Evolutionary conservation across 345 rosid species (phyloP).

Genomic region (Microcos paniculata): DNA sequence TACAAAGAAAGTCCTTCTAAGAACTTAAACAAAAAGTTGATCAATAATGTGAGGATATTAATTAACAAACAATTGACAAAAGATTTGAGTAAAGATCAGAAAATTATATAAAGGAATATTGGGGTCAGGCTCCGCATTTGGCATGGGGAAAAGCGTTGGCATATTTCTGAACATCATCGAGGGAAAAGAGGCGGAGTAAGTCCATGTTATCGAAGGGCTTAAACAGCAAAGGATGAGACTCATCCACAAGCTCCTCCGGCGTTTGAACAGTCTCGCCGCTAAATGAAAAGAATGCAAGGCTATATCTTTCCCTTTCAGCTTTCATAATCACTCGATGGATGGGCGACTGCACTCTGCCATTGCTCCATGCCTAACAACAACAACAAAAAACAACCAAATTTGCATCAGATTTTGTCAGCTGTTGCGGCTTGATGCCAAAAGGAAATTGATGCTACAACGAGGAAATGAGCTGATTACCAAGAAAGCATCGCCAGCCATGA

Average conservation of each 20-base stretch:
- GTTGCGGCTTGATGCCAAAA: no score
- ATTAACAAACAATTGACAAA: no score
- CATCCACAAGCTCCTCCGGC: background rate
- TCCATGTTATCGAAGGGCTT: constrained; percentile 9
- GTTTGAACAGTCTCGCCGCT: constrained; percentile 2
- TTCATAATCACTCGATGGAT: constrained; percentile 2
- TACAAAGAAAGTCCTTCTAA: no score
- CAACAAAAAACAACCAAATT: background rate
- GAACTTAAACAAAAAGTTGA: no score
- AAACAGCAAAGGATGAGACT: constrained; percentile 9
- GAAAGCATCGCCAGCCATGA: constrained; percentile 58
- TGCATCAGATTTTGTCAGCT: background rate
- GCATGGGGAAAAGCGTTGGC: background rate
- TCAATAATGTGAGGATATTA: no score
- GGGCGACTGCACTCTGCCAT: constrained; percentile 10
- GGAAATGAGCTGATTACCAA: no score
- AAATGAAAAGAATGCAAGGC: constrained; percentile 5
- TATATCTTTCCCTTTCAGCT: constrained; percentile 8
- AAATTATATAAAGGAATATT: no score
- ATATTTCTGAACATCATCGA: constrained; percentile 7
- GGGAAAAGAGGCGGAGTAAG: constrained; percentile 4
- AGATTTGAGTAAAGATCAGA: no score
- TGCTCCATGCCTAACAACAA: constrained; percentile 17
- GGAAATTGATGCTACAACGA: no score
- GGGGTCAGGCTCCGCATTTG: constrained; percentile 4